These are phyloP conservation scores for Trypanosoma congolense DNA, from an alignment of 208 protist genomes.

Conservation along the genomic window DNA sequence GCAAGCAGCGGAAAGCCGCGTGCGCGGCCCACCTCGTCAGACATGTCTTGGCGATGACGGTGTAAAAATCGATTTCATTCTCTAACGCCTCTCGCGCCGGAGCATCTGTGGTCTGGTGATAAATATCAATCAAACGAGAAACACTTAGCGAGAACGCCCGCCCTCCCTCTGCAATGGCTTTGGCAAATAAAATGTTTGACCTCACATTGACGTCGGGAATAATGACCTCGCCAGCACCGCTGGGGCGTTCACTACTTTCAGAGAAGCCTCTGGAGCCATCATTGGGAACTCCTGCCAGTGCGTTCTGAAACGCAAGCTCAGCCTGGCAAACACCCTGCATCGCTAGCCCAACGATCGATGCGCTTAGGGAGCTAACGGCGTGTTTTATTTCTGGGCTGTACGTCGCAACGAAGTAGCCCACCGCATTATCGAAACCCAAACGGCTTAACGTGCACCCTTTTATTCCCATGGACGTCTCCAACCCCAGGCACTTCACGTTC, in stretches of 20 bases:
- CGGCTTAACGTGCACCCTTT: constrained; percentile 74
- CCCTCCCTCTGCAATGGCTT: constrained; percentile 81
- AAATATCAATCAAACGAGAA: constrained; percentile 57
- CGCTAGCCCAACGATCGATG: constrained; percentile 67
- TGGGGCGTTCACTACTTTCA: constrained; percentile 42
- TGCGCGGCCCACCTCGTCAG: constrained; percentile 78
- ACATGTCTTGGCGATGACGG: constrained; percentile 80
- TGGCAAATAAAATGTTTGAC: constrained; percentile 71
- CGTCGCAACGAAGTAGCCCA: constrained; percentile 85
- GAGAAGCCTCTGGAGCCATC: constrained; percentile 67
- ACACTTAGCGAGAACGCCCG: constrained; percentile 73
- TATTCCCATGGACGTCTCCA: constrained; percentile 90
- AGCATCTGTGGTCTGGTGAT: constrained; percentile 23
- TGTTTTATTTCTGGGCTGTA: constrained; percentile 75
- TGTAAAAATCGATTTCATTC: constrained; percentile 81
- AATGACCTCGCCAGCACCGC: constrained; percentile 56
- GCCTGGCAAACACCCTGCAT: constrained; percentile 71
- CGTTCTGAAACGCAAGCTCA: constrained; percentile 85
- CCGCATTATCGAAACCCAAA: constrained; percentile 77
- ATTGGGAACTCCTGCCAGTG: constrained; percentile 64
- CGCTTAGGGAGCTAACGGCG: constrained; percentile 92
- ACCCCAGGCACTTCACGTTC: constrained; percentile 53
- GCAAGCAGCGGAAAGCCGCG: constrained; percentile 48
- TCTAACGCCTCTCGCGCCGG: constrained; percentile 32
- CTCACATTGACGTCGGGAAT: constrained; percentile 79